Evolutionary conservation across 768 basidiomycete species (phyloP).

Genomic region (Tricholoma sp.): DNA sequence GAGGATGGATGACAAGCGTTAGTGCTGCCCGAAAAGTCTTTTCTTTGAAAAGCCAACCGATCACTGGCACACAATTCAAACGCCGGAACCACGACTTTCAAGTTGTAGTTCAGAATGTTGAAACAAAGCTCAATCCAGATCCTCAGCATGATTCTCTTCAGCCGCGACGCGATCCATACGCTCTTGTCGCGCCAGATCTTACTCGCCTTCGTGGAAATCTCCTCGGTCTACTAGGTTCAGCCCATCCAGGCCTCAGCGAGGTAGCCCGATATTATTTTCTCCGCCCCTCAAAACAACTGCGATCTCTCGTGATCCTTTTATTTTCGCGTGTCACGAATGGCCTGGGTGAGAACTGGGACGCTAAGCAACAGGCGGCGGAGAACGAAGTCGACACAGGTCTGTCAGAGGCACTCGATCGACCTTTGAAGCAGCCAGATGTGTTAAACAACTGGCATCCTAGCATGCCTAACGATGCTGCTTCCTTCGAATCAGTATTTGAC

Average conservation of each 20-base stretch:
- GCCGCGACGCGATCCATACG: slow-evolving; percentile 55
- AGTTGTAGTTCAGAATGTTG: slow-evolving; percentile 39
- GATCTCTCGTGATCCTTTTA: slow-evolving; percentile 85
- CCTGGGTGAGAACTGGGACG: slow-evolving; percentile 59
- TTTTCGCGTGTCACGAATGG: slow-evolving; percentile 94
- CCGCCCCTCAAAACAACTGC: slow-evolving; percentile 83
- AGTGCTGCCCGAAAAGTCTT: slow-evolving; percentile 1
- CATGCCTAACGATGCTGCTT: slow-evolving; percentile 73
- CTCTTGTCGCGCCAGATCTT: slow-evolving; percentile 70
- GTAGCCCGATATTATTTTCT: slow-evolving; percentile 92
- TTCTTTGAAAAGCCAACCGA: slow-evolving; percentile 8
- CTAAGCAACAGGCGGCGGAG: slow-evolving; percentile 55
- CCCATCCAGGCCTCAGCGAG: slow-evolving; percentile 82
- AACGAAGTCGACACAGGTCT: slow-evolving; percentile 50
- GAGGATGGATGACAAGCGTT: slow-evolving; percentile 3
- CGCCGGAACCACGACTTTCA: slow-evolving; percentile 34
- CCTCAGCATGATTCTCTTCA: slow-evolving; percentile 20
- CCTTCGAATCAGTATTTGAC: slow-evolving; percentile 57
- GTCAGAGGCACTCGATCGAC: slow-evolving; percentile 62
- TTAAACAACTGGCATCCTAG: slow-evolving; percentile 89
- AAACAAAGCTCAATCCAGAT: slow-evolving; percentile 23
- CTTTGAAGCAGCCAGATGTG: slow-evolving; percentile 74
- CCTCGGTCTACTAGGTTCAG: slow-evolving; percentile 75
- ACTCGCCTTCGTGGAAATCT: slow-evolving; percentile 64
- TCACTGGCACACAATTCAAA: slow-evolving; percentile 25